A percentile compares a stretch with the other conserved stretches of the same genome.
Conservation (phyloP, 495 filamentous ascomycete species). For the Penicillium ochrochloron region DNA sequence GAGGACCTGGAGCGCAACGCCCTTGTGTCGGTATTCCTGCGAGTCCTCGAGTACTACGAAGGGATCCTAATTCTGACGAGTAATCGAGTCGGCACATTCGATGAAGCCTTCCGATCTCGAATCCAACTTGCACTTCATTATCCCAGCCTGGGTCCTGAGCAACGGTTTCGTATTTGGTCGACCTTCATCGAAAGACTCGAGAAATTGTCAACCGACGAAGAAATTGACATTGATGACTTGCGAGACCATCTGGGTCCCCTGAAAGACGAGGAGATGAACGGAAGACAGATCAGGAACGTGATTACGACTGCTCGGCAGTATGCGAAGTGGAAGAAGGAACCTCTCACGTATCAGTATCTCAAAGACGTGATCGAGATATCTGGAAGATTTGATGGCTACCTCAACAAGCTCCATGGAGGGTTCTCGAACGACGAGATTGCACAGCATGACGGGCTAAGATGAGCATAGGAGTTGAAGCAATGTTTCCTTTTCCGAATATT, state of each 20-base stretch:
- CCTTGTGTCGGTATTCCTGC: constrained; percentile 57
- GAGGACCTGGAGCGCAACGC: constrained; percentile 53
- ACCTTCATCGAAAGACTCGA: constrained; percentile 37
- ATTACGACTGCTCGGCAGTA: constrained; percentile 30
- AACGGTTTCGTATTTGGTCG: constrained; percentile 43
- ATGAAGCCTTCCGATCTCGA: constrained; percentile 54
- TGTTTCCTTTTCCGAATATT: too few species aligned
- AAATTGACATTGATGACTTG: constrained; percentile 22
- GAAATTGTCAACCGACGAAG: background rate
- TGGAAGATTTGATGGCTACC: constrained; percentile 19
- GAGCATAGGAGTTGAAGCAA: background rate
- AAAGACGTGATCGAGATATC: constrained; percentile 28
- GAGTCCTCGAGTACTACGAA: constrained; percentile 61
- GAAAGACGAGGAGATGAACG: constrained; percentile 41
- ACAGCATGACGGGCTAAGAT: background rate
- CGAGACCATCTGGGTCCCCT: constrained; percentile 12
- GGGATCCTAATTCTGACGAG: constrained; percentile 42
- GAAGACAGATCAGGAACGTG: constrained; percentile 37
- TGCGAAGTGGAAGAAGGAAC: constrained; percentile 22
- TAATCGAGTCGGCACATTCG: constrained; percentile 54
- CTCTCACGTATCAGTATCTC: constrained; percentile 26
- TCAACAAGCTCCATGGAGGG: constrained; percentile 11
- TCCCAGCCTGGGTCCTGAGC: constrained; percentile 12
- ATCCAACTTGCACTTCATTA: constrained; percentile 55
- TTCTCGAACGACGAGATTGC: constrained; percentile 16